Evolutionary conservation across 805 yeast genomes (phyloP), one percentile per base, ranked within the genome.

Genomic region (Candida fluviatilis): DNA sequence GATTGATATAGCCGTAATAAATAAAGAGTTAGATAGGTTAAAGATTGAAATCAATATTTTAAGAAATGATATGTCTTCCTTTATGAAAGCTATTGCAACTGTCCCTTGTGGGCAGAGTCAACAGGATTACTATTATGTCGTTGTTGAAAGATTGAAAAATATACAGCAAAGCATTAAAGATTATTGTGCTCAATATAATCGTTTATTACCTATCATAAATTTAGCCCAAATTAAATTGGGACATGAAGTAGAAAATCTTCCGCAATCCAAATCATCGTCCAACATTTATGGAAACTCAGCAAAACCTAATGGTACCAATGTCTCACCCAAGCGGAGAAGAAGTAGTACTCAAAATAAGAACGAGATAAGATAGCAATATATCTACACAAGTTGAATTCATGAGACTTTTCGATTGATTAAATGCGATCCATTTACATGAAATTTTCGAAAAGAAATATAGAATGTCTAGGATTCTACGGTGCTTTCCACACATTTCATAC

Each of bases 171-270:
- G 63, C 37, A 69, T 75, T 31, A 62, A 63, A 21, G 64, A 62
- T 3, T 75, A 74, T 41, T 64, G 70, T 43, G 55, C 48, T 4
- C 61, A 69, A 36, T 76, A 73, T 50, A 70, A 64, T 36, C 57
- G 68, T 39, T 54, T 76, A 13, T 53, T 73, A 2, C 80, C 82
- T 3, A 63, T 76, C 30, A 70, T 76, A 31, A 63, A 75, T 44
- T 62, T 72, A 43, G 64, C 79, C 1, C 78, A 75, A 49, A 64
- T 71, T 23, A 72, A 70, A 42, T 55, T 69, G 35, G 80, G 80
- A 0, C 64, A 71, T 40, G 75, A 69, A 30, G 78, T 71, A 3
- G 78, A 73, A 45, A 67, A 61, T 10, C 54, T 60, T n/a, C 60
- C 68, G n/a, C 39, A 36, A 12, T 23, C 35, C 5, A 34, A 31